Base-by-base conservation (phyloP, 176 grass and related monocot species). In the Triticum urartu region DNA sequence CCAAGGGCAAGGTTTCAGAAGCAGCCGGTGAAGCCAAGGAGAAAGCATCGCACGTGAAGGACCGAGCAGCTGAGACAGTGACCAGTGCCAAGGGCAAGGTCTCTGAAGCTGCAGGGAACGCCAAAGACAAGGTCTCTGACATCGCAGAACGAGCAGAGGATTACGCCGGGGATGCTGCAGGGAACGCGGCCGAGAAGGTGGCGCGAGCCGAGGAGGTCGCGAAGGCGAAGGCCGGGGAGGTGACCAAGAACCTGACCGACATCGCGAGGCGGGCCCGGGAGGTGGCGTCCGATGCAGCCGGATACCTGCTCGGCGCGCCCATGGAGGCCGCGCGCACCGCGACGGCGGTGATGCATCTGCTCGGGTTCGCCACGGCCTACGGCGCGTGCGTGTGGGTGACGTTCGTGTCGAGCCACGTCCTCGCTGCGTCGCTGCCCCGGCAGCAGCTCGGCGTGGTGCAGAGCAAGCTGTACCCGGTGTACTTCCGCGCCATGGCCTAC, bases 401-500 rank as follows among this genome's bases (percentile, higher is more conserved):
- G 34, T 98, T 98, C 85, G 56, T 91, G n/a, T 94, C 93, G 18
- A 94, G 92, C 88, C 67, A 94, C 78, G 90, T 98, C 7, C 88
- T 98, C 9, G 88, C 88, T 0, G 40, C 82, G 25, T 81, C 86
- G 59, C 79, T 98, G 79, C 90, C 93, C 0, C 7, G 90, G 85
- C 96, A 92, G 82, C 92, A 95, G 87, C 89, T 98, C 3, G 96
- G 93, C 79, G 24, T 92, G 78, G 71, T 95, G 78, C 96, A 95
- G 88, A 98, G 96, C 86, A 98, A 95, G 86, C 69, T 98, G 78
- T 98, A 91, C 75, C 96, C 93, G 3, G 85, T 95, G 13, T 98
- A 95, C 90, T 98, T 98, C 91, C 93, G 88, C 42, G 68, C 72
- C 63, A 47, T 98, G 68, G 90, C 93, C 0, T 94, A 91, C 73